Evolutionary conservation across 1,139 yeast species (phyloP), one percentile per base, ranked within the genome.

Genomic region (Pichia sp.): DNA sequence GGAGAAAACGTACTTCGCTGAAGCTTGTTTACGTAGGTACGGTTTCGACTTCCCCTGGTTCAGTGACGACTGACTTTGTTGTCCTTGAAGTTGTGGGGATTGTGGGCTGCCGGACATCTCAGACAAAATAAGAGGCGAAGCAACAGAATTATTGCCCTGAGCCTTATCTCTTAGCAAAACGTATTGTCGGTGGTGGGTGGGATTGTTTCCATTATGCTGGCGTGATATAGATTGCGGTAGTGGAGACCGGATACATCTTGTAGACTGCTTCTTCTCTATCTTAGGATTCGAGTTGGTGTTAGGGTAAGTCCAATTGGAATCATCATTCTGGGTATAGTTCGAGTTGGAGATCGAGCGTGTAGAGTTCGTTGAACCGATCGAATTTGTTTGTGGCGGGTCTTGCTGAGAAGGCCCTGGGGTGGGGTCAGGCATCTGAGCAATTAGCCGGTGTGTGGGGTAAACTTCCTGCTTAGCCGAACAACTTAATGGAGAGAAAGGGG

Each of bases 1-100:
- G 31, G 87, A 81, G 64, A 82, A 86, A 2, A 85, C 72, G 47
- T 69, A 70, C 53, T 65, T 65, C 1, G 67, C 51, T 3, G 67
- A 62, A 6, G 69, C 62, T 29, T 64, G 64, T 47, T 66, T 67
- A 45, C 61, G 60, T 1, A 60, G 47, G 20, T 46, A 61, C 4
- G 70, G 70, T 47, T 54, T 61, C 5, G 64, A 61, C 49, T 62
- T 64, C 7, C 56, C 56, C 1, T 60, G 57, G 6, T 49, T 17
- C n/a, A 50, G 20, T 8, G 52, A 36, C 24, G 29, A 44, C 9
- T 46, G 36, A 20, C 50, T 44, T 24, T 49, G 49, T 34, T 50
- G 52, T 16, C 61, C 55, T 10, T 52, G 49, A 20, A 57, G 48
- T 29, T 54, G 57, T 2, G 62, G 61, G 1, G 63, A 60, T 20